Percentiles rank a stretch among this genome's conserved stretches.
These are phyloP conservation scores for Heterobasidion annosum DNA, from an alignment of 1,284 basidiomycete species.

Conservation along the genomic window DNA sequence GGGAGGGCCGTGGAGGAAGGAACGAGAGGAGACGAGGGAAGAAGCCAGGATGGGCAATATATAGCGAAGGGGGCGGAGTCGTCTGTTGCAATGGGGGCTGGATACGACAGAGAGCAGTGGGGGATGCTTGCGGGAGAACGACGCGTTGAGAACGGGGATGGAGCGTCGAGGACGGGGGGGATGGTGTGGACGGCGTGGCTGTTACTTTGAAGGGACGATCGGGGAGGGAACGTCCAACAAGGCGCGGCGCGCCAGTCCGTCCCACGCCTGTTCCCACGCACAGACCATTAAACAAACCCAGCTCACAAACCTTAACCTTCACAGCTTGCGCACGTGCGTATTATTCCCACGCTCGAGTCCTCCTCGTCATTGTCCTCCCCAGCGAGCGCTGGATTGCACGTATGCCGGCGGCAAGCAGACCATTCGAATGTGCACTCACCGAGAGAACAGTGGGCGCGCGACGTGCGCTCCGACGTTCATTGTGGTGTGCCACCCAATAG, in stretches of 20 bases:
- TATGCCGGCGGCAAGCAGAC: neutral
- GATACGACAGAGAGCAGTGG: neutral
- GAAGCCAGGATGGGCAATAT: constrained; percentile 56
- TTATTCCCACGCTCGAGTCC: constrained; percentile 3
- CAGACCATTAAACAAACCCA: constrained; percentile 21
- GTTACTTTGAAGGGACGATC: neutral
- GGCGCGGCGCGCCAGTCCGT: constrained; percentile 12
- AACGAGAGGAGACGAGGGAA: constrained; percentile 30
- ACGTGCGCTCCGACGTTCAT: neutral
- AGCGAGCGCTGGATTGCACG: neutral
- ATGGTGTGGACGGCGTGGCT: neutral
- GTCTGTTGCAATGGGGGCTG: neutral
- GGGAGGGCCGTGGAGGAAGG: constrained; percentile 20
- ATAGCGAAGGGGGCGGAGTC: no score
- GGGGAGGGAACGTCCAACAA: neutral
- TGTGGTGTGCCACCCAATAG: neutral
- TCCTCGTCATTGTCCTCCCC: constrained; percentile 2
- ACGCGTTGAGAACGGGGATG: neutral
- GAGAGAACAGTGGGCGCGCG: neutral
- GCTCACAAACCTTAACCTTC: constrained; percentile 13
- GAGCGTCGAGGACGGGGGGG: neutral
- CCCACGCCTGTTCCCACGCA: constrained; percentile 26
- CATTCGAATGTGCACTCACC: neutral
- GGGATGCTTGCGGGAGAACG: neutral
- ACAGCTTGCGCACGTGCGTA: constrained; percentile 6